A percentile compares a stretch with the other conserved stretches of the same genome.
Conservation (phyloP, 345 rosid species). For the Euphorbia tirucalli region DNA sequence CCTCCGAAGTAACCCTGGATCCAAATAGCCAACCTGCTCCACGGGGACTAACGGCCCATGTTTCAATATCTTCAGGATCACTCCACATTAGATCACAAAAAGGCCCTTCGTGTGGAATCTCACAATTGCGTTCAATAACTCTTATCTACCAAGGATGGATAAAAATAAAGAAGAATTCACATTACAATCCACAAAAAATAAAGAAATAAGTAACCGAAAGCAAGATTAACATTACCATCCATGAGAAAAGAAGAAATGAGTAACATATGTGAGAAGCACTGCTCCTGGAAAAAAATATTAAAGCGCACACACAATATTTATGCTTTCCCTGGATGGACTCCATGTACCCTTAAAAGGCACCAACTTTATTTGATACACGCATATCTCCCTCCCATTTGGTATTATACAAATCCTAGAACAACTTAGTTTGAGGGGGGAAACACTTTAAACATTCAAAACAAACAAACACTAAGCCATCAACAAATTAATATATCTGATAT, state of each 20-base stretch:
- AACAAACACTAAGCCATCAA: not conserved
- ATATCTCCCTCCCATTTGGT: too few species aligned
- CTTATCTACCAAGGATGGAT: constrained; percentile 61
- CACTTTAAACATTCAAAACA: not conserved
- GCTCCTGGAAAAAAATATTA: not conserved
- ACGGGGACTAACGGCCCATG: constrained; percentile 99
- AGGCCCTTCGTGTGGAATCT: constrained; percentile 99
- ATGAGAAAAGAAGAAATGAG: constrained; percentile 3
- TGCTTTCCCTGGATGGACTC: not conserved
- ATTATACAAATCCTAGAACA: too few species aligned
- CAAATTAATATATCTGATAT: not conserved
- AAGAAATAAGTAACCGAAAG: not conserved
- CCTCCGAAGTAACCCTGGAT: constrained; percentile 98
- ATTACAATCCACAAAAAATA: constrained; percentile 13
- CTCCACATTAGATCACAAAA: constrained; percentile 99
- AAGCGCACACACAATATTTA: not conserved
- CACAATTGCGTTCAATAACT: constrained; percentile 87
- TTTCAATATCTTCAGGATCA: constrained; percentile 99
- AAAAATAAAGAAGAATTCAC: constrained; percentile 1
- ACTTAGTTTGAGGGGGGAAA: not conserved
- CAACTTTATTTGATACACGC: not conserved
- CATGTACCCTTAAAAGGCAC: not conserved
- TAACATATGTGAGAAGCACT: not conserved
- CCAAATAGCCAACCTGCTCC: constrained; percentile 99
- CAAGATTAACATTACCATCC: constrained; percentile 12